Conservation (phyloP, 208 protist genomes). For the Trypanosoma melophagium region DNA sequence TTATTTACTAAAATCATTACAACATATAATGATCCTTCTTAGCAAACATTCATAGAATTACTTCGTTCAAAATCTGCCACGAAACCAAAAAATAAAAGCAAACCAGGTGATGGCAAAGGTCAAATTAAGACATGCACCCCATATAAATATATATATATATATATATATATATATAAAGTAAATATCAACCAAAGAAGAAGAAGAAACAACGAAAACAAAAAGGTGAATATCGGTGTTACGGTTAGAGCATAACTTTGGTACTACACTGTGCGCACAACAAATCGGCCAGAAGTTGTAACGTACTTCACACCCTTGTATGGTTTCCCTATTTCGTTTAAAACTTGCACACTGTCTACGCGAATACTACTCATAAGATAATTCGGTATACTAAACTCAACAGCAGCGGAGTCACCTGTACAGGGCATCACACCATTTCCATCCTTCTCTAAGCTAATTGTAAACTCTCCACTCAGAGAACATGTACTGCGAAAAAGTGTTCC, state of each 20-base stretch:
- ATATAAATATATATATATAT: too few relatives aligned
- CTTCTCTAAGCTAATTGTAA: slow-evolving; percentile 40
- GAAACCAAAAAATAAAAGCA: too few relatives aligned
- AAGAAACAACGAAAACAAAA: slow-evolving; percentile 5
- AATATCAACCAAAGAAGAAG: slow-evolving; percentile 13
- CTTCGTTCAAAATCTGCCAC: too few relatives aligned
- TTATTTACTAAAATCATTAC: neutral
- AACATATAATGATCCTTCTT: neutral
- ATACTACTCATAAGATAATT: slow-evolving; percentile 71
- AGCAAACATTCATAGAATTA: neutral
- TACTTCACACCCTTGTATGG: slow-evolving; percentile 92
- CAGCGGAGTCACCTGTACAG: slow-evolving; percentile 34
- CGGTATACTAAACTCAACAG: slow-evolving; percentile 72
- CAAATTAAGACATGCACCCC: neutral
- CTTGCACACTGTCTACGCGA: slow-evolving; percentile 80
- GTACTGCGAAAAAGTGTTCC: slow-evolving; percentile 58
- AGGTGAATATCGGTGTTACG: neutral
- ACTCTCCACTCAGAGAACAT: slow-evolving; percentile 73
- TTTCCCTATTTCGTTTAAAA: slow-evolving; percentile 73
- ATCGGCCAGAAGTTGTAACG: slow-evolving; percentile 71
- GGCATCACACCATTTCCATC: slow-evolving; percentile 23
- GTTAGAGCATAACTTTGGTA: neutral
- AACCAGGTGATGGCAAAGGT: too few relatives aligned
- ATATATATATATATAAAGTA: neutral
- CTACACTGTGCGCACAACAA: slow-evolving; percentile 75